These are phyloP conservation scores for Leccinum sublutescens DNA, from an alignment of 768 basidiomycete species.

Conservation along the genomic window DNA sequence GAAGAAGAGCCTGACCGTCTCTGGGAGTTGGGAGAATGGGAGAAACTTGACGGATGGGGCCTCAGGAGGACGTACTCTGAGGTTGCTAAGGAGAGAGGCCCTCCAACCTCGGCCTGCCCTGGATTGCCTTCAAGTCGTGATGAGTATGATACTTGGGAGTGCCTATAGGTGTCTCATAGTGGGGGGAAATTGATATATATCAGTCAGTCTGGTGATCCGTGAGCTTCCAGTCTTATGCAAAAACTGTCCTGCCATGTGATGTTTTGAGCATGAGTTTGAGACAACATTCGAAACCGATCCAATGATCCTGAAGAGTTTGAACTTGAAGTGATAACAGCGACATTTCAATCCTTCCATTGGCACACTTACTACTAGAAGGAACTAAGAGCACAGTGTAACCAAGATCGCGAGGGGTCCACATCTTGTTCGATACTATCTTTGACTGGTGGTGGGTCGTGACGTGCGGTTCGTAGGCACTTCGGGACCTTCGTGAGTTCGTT, in stretches of 20 bases:
- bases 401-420: too few species aligned
- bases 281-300: background rate
- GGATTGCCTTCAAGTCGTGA: too few species aligned
- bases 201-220: background rate
- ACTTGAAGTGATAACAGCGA: background rate
- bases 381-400: too few species aligned
- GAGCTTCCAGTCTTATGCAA: background rate
- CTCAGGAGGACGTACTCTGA: constrained; percentile 25
- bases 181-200: too few species aligned
- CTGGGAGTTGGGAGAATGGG: constrained; percentile 20
- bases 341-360: background rate
- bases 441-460: too few species aligned
- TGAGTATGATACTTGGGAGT: constrained; percentile 18
- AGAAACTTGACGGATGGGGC: constrained; percentile 17
- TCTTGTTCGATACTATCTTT: too few species aligned
- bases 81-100: background rate
- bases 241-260: background rate
- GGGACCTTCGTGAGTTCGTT: too few species aligned
- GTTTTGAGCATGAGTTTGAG: background rate
- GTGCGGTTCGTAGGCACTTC: too few species aligned
- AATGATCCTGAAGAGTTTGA: background rate
- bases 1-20: constrained; percentile 6
- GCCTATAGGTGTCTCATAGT: constrained; percentile 4
- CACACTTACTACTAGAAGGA: too few species aligned
- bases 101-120: background rate